Evolutionary conservation across 192 early-diverging fungal genomes (phyloP), one percentile per base, ranked within the genome.

Genomic region (Backusella circina): DNA sequence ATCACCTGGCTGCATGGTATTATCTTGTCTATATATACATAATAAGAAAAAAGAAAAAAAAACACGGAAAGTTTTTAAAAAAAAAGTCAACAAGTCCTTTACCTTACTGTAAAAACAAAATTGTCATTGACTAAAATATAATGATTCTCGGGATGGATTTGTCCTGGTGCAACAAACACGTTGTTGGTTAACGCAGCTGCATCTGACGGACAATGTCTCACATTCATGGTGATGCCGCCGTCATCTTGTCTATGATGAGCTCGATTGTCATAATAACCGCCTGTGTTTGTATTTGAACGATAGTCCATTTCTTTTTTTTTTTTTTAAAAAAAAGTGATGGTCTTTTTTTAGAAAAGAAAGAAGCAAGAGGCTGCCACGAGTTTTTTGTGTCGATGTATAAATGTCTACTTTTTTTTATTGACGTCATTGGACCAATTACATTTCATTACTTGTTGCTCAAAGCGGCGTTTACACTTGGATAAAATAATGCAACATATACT

Each of bases 61-160:
- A 23, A 5, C n/a, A 69, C 18, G 2, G 2, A 54, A 21, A 37
- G 35, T 15, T 28, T 44, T 61, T 21, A n/a, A n/a, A n/a, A n/a
- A n/a, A n/a, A n/a, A n/a, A n/a, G n/a, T n/a, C n/a, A n/a, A n/a
- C n/a, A n/a, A n/a, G n/a, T 38, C 21, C 33, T 80, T 54, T 80
- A 93, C 94, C 83, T 85, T 68, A 97, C 84, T 28, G 93, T 93
- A 76, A 99, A 97, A 7, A 94, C 90, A 80, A 86, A 95, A 71
- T 88, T 82, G 44, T 91, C 89, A 72, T 97, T 91, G 68, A 98
- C 84, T 21, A 91, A 73, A 30, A 96, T 86, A 78, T 96, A 95
- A 47, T 85, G 87, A 26, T 87, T 85, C 26, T 78, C 78, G 13
- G 89, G 84, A 38, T 91, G 83, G 73, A 98, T 93, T 78, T 95